phyloP scores from a whole-genome alignment of 1,284 basidiomycete genomes.

The Cryptococcus floricola region DNA sequence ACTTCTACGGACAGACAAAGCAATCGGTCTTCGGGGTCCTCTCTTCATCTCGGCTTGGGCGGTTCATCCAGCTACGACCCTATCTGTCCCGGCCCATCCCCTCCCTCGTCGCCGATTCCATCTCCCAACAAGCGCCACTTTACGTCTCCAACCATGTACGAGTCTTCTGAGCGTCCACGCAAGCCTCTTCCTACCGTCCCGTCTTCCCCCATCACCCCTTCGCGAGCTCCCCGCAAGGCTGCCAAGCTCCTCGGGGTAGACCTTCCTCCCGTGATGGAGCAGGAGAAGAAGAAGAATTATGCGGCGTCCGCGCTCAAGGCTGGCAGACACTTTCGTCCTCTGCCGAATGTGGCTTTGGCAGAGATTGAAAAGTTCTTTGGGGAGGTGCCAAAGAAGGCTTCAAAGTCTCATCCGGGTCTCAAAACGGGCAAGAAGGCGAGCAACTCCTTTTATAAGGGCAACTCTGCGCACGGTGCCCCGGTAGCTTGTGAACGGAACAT shows the following conservation, averaged over 20 bases:
- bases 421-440: not conserved
- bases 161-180: not conserved
- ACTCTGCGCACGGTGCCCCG: not conserved
- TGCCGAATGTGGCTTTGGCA: conserved; percentile 26
- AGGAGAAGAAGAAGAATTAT: not conserved
- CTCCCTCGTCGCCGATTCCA: conserved; percentile 15
- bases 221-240: conserved; percentile 34
- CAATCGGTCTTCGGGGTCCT: conserved; percentile 6
- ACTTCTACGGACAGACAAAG: not conserved
- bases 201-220: conserved; percentile 26
- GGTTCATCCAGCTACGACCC: conserved; percentile 22
- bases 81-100: conserved; percentile 14
- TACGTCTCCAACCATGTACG: not conserved
- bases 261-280: not conserved
- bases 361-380: conserved; percentile 43
- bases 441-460: not conserved
- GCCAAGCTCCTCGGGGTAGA: conserved; percentile 27
- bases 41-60: conserved; percentile 29
- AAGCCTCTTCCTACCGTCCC: conserved; percentile 7
- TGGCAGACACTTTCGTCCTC: conserved; percentile 26
- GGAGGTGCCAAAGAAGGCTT: conserved; percentile 17
- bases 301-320: conserved; percentile 5
- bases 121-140: conserved; percentile 13
- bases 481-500: conserved; percentile 13
- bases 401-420: not conserved